Percentiles rank a stretch among this genome's conserved stretches.
Evolutionary conservation across 208 protist genomes (phyloP).

Genomic region (Porcisia hertigi): DNA sequence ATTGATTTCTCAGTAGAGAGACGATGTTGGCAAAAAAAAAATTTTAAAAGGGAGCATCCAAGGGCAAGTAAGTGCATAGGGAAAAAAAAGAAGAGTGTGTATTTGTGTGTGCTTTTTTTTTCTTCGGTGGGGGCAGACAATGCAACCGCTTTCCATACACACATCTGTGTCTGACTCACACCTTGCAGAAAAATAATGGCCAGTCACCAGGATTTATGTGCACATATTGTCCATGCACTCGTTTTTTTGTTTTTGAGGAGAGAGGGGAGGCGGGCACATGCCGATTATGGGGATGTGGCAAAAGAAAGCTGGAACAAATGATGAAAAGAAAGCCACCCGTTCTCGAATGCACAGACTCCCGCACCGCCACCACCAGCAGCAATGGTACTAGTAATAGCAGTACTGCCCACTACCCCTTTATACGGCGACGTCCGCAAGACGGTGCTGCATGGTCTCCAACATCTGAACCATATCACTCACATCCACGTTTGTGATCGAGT

Average conservation of each 20-base stretch:
- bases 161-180: too few species aligned
- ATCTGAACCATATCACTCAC: slow-evolving; percentile 24
- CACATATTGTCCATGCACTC: neutral
- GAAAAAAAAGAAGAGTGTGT: neutral
- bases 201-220: too few species aligned
- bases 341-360: neutral
- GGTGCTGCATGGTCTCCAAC: slow-evolving; percentile 30
- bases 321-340: neutral
- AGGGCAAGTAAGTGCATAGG: neutral
- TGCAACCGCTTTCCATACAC: too few species aligned
- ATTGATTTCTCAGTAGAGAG: too few species aligned
- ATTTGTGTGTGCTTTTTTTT: too few species aligned
- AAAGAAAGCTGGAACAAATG: neutral
- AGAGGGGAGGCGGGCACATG: too few species aligned
- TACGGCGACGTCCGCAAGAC: slow-evolving; percentile 2
- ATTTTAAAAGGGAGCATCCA: too few species aligned
- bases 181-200: too few species aligned
- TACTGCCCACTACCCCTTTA: neutral
- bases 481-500: slow-evolving; percentile 19
- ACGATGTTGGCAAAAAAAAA: too few species aligned
- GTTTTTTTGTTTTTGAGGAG: neutral
- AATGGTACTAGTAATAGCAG: too few species aligned
- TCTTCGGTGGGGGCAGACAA: neutral
- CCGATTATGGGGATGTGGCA: neutral
- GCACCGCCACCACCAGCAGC: neutral